Base-by-base conservation (phyloP, 2,329 filamentous ascomycete species). In the Aspergillus sp. region DNA sequence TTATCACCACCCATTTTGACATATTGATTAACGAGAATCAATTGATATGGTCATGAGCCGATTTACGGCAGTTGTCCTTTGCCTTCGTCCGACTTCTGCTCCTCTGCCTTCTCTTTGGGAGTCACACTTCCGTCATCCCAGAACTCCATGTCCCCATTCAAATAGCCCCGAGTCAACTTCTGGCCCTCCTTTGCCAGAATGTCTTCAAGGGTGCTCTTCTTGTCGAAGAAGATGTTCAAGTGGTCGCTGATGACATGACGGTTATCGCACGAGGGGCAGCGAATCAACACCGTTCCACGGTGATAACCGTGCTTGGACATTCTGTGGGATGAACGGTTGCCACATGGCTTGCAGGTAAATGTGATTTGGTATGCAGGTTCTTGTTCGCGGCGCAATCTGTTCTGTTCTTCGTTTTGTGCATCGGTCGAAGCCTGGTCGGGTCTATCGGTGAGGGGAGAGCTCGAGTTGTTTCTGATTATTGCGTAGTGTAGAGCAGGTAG, bases 281-380 rank as follows among this genome's bases (percentile, higher is more conserved):
- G 85, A 52, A 97, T 90, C 45, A 98, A 74, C 5, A 93, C 85
- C 1, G 89, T 91, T 31, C 93, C 93, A 50, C 84, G 77, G 68
- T 97, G 90, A 64, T 98, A 98, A 29, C 89, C 93, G 62, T 97
- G 93, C 68, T 97, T 96, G 28, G 88, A 89, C 57, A 98, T 76
- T 40, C 79, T 79, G 70, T 98, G 94, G 9, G 82, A 78, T n/a
- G 88, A 94, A 45, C 90, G 85, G 31, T 79, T 72, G 37, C 77
- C 74, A 70, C 93, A 98, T 29, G 88, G 88, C 46, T 86, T 83
- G 77, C 93, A 98, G 54, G 93, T 98, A 66, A 98, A 96, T 39
- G 83, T 87, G 52, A 98, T 77, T 55, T 89, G 78, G 70, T 97
- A 98, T 45, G 87, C 81, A 1, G 88, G 88, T 54, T 81, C 62